A percentile compares a stretch with the other conserved stretches of the same genome.
Conservation (phyloP, 352 stramenopile species). For the Pythium chondricola region DNA sequence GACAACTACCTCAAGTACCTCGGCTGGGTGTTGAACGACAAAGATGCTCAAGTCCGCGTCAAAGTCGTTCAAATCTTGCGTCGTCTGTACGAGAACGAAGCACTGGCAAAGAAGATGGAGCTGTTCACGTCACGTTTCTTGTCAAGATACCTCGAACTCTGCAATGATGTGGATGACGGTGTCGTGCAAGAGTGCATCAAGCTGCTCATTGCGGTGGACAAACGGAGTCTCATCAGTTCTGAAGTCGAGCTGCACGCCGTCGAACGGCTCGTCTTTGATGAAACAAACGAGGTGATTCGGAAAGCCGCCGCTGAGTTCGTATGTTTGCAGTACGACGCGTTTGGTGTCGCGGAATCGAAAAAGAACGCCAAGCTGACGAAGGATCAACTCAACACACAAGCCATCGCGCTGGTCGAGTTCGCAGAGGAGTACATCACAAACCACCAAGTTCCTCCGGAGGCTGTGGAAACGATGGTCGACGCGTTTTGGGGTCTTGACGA, state of each 20-base stretch:
- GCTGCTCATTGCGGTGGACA: conserved; percentile 77
- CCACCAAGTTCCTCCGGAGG: conserved; percentile 42
- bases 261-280: conserved; percentile 79
- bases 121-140: conserved; percentile 79
- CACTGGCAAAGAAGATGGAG: conserved; percentile 55
- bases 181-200: conserved; percentile 69
- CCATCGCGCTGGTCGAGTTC: conserved; percentile 87
- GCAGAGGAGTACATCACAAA: conserved; percentile 80
- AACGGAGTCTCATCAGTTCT: conserved; percentile 69
- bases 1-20: conserved; percentile 96
- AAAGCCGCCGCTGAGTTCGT: conserved; percentile 82
- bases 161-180: conserved; percentile 65
- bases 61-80: conserved; percentile 80
- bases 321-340: conserved; percentile 85
- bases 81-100: conserved; percentile 77
- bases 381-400: conserved; percentile 80
- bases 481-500: conserved; percentile 83
- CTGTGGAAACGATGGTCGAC: conserved; percentile 74
- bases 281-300: conserved; percentile 61
- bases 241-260: conserved; percentile 72
- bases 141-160: conserved; percentile 72
- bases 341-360: conserved; percentile 68
- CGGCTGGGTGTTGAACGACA: conserved; percentile 93
- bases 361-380: conserved; percentile 61
- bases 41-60: conserved; percentile 74